phyloP scores from a whole-genome alignment of 371 early-diverging fungal genomes.

The Mucor lusitanicus region DNA sequence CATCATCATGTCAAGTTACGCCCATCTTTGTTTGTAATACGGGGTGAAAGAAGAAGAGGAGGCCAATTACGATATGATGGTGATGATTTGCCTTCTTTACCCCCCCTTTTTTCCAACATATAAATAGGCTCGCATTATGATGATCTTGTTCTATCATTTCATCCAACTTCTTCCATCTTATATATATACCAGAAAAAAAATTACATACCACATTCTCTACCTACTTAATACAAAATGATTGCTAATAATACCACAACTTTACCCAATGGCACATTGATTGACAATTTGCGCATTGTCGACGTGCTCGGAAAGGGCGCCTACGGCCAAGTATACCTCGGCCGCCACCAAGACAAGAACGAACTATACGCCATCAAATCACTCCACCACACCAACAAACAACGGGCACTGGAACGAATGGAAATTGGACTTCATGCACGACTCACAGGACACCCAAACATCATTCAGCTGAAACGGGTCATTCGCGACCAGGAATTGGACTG shows the following conservation, averaged over 20 bases:
- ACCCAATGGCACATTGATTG: slow-evolving; percentile 23
- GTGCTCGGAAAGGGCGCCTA: slow-evolving; percentile 74
- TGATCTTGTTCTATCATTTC: background rate
- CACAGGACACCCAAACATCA: slow-evolving; percentile 68
- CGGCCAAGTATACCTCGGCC: slow-evolving; percentile 64
- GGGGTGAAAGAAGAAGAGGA: background rate
- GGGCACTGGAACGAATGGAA: slow-evolving; percentile 50
- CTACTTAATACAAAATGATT: background rate
- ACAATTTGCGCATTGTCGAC: slow-evolving; percentile 37
- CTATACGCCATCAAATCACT: slow-evolving; percentile 70
- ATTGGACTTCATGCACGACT: slow-evolving; percentile 67
- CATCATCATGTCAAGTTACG: background rate
- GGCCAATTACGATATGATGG: background rate
- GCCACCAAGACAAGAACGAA: slow-evolving; percentile 27
- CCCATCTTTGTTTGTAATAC: slow-evolving; percentile 2
- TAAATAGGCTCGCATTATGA: background rate
- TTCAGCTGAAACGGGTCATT: slow-evolving; percentile 69
- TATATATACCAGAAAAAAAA: background rate
- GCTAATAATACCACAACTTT: background rate
- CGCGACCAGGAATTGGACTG: slow-evolving; percentile 39
- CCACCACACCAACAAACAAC: slow-evolving; percentile 35
- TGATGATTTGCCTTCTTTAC: background rate
- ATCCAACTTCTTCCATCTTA: background rate
- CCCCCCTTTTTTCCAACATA: background rate
- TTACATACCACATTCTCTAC: background rate